Conservation (phyloP, 306 rosid genomes). For the Gastrolobium villosum region DNA sequence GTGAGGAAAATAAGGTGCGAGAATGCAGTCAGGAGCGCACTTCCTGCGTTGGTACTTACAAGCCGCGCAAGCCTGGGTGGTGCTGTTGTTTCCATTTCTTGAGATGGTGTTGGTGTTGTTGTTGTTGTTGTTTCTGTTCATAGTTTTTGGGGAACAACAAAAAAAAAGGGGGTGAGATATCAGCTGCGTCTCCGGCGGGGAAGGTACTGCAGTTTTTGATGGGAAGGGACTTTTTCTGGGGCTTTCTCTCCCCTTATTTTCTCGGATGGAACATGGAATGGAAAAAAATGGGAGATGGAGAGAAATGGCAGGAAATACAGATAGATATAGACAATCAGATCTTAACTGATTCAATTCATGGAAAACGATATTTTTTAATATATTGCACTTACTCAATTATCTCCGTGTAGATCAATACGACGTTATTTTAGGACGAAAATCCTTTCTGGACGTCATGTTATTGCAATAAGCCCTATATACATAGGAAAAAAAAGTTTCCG, state of each 20-base stretch:
- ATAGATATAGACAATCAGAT: constrained; percentile 7
- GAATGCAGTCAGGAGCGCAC: constrained; percentile 88
- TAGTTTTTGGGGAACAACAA: constrained; percentile 14
- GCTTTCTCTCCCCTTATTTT: constrained; percentile 49
- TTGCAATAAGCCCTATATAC: no score
- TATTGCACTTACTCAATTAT: no score
- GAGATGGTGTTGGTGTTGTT: constrained; percentile 42
- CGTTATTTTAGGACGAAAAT: no score
- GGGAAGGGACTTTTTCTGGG: constrained; percentile 47
- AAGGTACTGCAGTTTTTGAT: constrained; percentile 48
- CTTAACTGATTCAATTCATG: not conserved
- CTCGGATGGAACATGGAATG: constrained; percentile 40
- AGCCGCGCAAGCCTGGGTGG: constrained; percentile 91
- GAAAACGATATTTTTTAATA: not conserved
- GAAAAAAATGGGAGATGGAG: constrained; percentile 49
- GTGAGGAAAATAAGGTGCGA: constrained; percentile 93
- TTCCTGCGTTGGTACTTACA: constrained; percentile 93
- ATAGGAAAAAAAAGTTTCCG: no score
- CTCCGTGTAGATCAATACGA: no score
- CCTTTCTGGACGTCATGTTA: no score
- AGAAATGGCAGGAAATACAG: constrained; percentile 61
- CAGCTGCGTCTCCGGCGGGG: constrained; percentile 88
- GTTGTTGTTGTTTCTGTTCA: constrained; percentile 44
- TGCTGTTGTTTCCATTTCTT: constrained; percentile 61
- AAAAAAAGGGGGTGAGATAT: constrained; percentile 46